These are phyloP conservation scores for Panicum virgatum DNA, from an alignment of 202 grass and related monocot genomes.

Conservation along the genomic window DNA sequence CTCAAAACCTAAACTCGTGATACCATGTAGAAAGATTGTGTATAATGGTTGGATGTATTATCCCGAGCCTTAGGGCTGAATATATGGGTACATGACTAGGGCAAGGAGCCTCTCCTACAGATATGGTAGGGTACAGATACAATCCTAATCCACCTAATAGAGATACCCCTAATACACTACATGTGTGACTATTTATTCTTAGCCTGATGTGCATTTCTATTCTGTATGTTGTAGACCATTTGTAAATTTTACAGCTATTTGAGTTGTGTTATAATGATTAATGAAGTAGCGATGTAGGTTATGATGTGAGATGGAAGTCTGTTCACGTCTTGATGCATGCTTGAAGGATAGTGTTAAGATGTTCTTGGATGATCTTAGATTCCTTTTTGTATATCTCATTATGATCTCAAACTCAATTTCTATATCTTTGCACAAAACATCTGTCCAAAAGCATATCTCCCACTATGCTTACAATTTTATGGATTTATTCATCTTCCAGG, in stretches of 20 bases:
- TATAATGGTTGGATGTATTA: too few species aligned
- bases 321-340: background rate
- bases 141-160: too few species aligned
- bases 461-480: slow-evolving; percentile 11
- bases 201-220: background rate
- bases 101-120: too few species aligned
- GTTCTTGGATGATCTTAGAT: slow-evolving; percentile 30
- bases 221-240: slow-evolving; percentile 27
- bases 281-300: background rate
- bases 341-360: slow-evolving; percentile 16
- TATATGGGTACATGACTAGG: too few species aligned
- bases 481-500: slow-evolving; percentile 53
- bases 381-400: background rate
- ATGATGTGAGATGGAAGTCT: slow-evolving; percentile 7
- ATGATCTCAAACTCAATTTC: background rate
- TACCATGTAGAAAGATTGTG: too few species aligned
- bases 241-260: slow-evolving; percentile 16
- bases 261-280: background rate
- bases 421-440: slow-evolving; percentile 4
- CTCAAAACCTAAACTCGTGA: too few species aligned
- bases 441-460: slow-evolving; percentile 8
- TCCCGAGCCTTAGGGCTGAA: too few species aligned
- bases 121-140: too few species aligned
- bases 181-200: background rate
- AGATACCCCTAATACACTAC: too few species aligned